Evolutionary conservation across 83 land plant species (phyloP).

Genomic region (Thuja plicata): DNA sequence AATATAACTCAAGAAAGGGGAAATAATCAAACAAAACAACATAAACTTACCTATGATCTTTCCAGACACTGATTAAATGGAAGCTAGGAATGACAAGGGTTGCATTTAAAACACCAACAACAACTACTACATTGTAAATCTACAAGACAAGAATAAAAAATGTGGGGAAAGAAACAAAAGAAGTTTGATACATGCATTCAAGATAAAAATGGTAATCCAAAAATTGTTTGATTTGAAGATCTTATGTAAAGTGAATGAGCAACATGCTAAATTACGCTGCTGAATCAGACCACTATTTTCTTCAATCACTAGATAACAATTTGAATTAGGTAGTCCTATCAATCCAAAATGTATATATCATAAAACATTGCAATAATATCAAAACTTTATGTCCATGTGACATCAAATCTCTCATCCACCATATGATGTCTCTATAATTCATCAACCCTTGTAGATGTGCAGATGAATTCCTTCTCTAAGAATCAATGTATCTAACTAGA

Average conservation of each 20-base stretch:
- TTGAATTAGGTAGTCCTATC: too few relatives aligned
- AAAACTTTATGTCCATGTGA: too few relatives aligned
- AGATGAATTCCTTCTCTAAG: too few relatives aligned
- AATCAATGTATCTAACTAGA: too few relatives aligned
- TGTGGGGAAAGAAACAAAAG: not conserved
- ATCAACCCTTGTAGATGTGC: too few relatives aligned
- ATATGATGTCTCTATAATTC: too few relatives aligned
- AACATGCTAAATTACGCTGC: too few relatives aligned
- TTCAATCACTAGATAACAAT: too few relatives aligned
- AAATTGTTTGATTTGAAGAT: not conserved
- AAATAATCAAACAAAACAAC: not conserved
- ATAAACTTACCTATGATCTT: constrained; percentile 64
- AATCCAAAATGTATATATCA: too few relatives aligned
- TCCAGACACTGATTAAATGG: constrained; percentile 72
- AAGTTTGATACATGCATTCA: not conserved
- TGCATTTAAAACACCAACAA: constrained; percentile 81
- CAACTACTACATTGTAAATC: constrained; percentile 84
- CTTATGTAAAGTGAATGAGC: not conserved
- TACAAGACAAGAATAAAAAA: constrained; percentile 14
- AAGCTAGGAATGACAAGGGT: constrained; percentile 76
- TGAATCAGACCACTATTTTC: too few relatives aligned
- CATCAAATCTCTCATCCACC: too few relatives aligned
- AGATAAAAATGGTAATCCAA: not conserved
- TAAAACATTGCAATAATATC: too few relatives aligned
- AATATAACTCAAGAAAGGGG: not conserved